These are phyloP conservation scores for Diaporthe amygdali DNA, from an alignment of 2,329 filamentous ascomycete genomes.

Conservation along the genomic window DNA sequence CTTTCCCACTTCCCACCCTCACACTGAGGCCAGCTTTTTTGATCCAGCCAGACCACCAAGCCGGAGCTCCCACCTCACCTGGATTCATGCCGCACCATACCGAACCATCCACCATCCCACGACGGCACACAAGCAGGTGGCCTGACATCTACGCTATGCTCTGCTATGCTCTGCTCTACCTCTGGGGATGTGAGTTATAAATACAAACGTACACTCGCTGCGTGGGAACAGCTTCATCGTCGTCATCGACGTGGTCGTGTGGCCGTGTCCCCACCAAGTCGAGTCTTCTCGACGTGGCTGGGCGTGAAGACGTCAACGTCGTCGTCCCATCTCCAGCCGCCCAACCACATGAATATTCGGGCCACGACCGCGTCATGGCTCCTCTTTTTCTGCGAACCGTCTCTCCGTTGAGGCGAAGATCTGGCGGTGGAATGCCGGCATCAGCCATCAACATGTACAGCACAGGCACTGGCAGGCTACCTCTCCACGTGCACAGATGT, in stretches of 20 bases:
- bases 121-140: no score
- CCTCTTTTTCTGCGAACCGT: constrained; percentile 13
- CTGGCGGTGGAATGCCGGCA: not conserved
- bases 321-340: constrained; percentile 1
- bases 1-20: constrained; percentile 5
- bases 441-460: not conserved
- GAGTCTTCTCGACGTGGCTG: not conserved
- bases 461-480: not conserved
- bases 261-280: not conserved
- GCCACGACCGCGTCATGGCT: constrained; percentile 15
- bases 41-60: not conserved
- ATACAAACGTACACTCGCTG: not conserved
- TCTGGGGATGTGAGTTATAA: no score
- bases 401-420: not conserved
- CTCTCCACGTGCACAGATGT: not conserved
- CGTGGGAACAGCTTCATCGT: not conserved
- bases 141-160: not conserved
- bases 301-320: constrained; percentile 5
- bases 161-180: not conserved
- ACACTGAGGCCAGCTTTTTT: not conserved
- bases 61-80: not conserved
- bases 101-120: not conserved
- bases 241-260: not conserved
- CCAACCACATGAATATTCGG: not conserved
- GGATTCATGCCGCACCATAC: not conserved